Base-by-base conservation (phyloP, 768 basidiomycete genomes). In the Daedaleopsis sinensis region DNA sequence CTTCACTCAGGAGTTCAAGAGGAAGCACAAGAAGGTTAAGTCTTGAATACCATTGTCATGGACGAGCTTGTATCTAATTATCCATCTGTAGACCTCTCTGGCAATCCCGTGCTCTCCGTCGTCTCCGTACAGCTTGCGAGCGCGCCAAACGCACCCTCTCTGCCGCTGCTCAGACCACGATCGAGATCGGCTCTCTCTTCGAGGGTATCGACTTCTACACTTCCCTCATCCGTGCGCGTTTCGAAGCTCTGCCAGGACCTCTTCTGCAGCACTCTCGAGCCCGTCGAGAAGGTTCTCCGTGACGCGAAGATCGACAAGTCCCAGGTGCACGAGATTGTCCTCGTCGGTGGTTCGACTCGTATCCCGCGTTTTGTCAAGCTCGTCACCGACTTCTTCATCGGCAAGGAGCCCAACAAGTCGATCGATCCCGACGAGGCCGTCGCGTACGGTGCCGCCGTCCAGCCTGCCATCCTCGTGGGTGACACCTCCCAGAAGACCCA, bases 381-480 rank as follows among this genome's bases (percentile, higher is more conserved):
- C 73, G 93, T 98, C 59, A 95, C 93, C 67, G 96, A 98, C 78
- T 97, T 92, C 87, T 98, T 98, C 84, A 93, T 93, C 75, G 96
- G 96, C 75, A 95, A 96, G 83, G 95, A 97, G 81, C 96, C 94
- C 71, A 95, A 94, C 85, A 97, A 96, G 86, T 91, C 90, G 80
- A 98, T 98, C 84, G 98, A 98, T 87, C 96, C 96, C 55, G 96
- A 98, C 67, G 96, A 98, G 80, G 96, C 96, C 58, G 95, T 98
- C 60, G 96, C 96, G 19, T 97, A 97, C 76, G 96, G 96, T 83
- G 96, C 96, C 58, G 96, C 96, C 61, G 95, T 99, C 69, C 96
- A 98, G 80, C 96, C 94, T 59, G 96, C 96, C 70, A 96, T 98
- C 71, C 89, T 98, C 59, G 93, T 96, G 27, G 96, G 96, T 71